Evolutionary conservation across 2,329 filamentous ascomycete genomes (phyloP).

Genomic region (Clarireedia sp.): DNA sequence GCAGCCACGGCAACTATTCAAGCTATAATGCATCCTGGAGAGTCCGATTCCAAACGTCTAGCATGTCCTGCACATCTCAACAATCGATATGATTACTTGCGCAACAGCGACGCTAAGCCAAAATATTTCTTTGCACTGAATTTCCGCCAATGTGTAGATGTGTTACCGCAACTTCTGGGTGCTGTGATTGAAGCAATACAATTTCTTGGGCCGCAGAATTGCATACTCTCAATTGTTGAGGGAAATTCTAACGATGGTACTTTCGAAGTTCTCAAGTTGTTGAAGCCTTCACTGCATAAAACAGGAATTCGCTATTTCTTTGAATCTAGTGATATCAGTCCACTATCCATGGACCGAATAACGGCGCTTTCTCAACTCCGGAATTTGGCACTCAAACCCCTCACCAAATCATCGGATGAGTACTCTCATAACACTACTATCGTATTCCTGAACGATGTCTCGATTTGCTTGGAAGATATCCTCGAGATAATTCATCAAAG

Average conservation of each 20-base stretch:
- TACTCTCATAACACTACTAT: slow-evolving; percentile 36
- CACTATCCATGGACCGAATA: slow-evolving; percentile 35
- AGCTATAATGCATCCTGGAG: neutral
- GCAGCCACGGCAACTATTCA: neutral
- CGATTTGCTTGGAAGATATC: slow-evolving; percentile 38
- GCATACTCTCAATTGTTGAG: slow-evolving; percentile 47
- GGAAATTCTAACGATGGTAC: slow-evolving; percentile 49
- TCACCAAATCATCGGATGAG: slow-evolving; percentile 26
- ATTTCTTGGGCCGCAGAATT: slow-evolving; percentile 43
- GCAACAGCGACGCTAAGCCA: neutral
- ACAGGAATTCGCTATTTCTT: slow-evolving; percentile 37
- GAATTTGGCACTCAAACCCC: slow-evolving; percentile 43
- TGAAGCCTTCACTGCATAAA: slow-evolving; percentile 35
- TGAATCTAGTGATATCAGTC: slow-evolving; percentile 35
- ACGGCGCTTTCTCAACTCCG: slow-evolving; percentile 41
- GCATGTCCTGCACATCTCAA: neutral
- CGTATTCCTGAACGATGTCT: slow-evolving; percentile 34
- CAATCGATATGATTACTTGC: neutral
- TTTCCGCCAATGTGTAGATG: slow-evolving; percentile 35
- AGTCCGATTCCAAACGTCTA: neutral
- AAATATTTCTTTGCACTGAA: slow-evolving; percentile 47
- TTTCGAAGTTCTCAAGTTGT: slow-evolving; percentile 37
- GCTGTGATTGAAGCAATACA: slow-evolving; percentile 42
- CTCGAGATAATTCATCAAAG: slow-evolving; percentile 49
- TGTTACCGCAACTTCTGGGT: slow-evolving; percentile 45